Base-by-base conservation (phyloP, 257 asterid species). In the Verbena officinalis region DNA sequence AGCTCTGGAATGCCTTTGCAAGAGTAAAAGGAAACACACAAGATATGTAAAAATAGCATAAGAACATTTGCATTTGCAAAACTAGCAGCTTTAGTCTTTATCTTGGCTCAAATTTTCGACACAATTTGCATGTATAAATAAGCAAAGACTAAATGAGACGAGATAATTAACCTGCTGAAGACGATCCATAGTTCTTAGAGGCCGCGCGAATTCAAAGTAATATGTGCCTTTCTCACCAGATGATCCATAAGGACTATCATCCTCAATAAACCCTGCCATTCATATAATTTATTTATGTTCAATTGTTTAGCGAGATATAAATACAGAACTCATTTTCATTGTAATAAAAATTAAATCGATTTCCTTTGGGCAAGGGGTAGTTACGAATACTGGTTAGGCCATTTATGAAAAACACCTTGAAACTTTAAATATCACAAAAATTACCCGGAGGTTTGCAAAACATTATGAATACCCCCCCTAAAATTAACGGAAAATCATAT, bases 151-250 rank as follows among this genome's bases (percentile, higher is more conserved):
- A 60, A 56, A 12, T 14, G 15, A 53, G 45, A 21, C n/a, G n/a
- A 68, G 50, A 69, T 2, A 13, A 23, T n/a, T 19, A 1, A 89
- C 97, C 97, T 85, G 97, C 74, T 87, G 97, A 70, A 85, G 87
- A 73, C 68, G 95, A 70, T 90, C 97, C 90, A 68, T 85, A 60
- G 95, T 90, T 81, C 97, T 77, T 71, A 90, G 63, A 20, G 97
- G 86, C 71, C 96, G 83, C 49, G 95, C 78, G 73, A 90, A 83
- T 77, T 90, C 97, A 68, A 83, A 87, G 80, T 64, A 87, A 75
- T 81, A 87, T 49, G 87, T 87, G 74, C 96, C 97, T 71, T 85
- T 80, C 77, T 81, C 58, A 39, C 82, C 87, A 12, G 89, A 71
- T 55, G 84, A 70, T 52, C 86, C 78, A 55, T 85, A 90, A 68